Base-by-base conservation (phyloP, 1,284 basidiomycete genomes). In the Singerocomus rubriflavus region DNA sequence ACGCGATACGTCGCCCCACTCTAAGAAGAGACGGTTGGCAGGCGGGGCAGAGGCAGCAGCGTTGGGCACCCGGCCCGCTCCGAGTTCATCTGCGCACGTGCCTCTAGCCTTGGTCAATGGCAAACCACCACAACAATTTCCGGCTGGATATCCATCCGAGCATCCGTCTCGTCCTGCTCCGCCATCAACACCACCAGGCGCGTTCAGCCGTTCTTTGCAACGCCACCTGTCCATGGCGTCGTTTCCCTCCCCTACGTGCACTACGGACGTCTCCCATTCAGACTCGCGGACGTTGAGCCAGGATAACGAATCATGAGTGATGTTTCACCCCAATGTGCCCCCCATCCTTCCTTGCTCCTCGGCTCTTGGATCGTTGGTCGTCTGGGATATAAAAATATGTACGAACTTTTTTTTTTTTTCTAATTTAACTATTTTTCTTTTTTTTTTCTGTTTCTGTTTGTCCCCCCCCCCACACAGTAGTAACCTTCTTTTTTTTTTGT, bases 101-200 rank as follows among this genome's bases (percentile, higher is more conserved):
- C 58, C 63, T 9, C 44, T 62, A 49, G 42, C 54, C 14, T 46
- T 65, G 43, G 44, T 68, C 27, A 66, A 64, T 17, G 65, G 65
- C 25, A 66, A 54, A 34, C 64, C 65, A 34, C 63, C 68, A 37
- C 64, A 59, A n/a, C 68, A 69, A 38, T 65, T 52, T 48, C 60
- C 66, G 2, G 57, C 62, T 1, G 64, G 66, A 10, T 54, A 35
- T 31, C 55, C 51, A 5, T 54, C 55, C 6, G 48, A 54, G 4
- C 46, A 26, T 14, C 41, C 48, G 17, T 37, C 45, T 1, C 49
- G 52, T 14, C 42, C 48, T 1, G 6, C 29, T 11, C 34, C 48
- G 2, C 47, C 51, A 9, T 50, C 53, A 13, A 37, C n/a, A n/a
- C n/a, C 54, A 5, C 60, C 59, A 40, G 55, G 61, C 4, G 21